phyloP scores from a whole-genome alignment of 176 grass and related monocot genomes.

The Zoysia japonica region DNA sequence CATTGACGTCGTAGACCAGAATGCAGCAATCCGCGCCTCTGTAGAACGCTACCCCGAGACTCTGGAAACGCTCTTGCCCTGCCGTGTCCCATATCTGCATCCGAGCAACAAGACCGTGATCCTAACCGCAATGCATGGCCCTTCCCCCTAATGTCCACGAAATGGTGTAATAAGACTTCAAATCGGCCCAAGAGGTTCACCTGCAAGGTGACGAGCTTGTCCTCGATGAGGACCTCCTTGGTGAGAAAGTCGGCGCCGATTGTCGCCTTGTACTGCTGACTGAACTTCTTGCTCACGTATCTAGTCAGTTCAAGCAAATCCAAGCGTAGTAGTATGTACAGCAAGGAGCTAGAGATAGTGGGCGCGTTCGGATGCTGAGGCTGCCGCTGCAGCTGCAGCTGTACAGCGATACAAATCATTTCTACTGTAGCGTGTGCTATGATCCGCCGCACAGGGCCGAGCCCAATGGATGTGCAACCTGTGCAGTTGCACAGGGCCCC shows the following conservation, averaged over 20 bases:
- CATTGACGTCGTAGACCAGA: slow-evolving; percentile 96
- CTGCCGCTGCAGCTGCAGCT: no score
- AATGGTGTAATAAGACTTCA: slow-evolving; percentile 9
- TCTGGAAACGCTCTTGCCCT: slow-evolving; percentile 98
- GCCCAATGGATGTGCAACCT: no score
- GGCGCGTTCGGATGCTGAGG: no score
- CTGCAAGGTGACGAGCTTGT: slow-evolving; percentile 92
- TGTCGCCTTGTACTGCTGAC: slow-evolving; percentile 94
- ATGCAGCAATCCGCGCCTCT: slow-evolving; percentile 93
- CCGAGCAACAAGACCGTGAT: neutral
- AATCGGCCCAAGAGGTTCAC: slow-evolving; percentile 30
- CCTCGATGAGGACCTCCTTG: slow-evolving; percentile 87
- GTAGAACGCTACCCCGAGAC: slow-evolving; percentile 95
- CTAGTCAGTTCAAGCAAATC: slow-evolving; percentile 48
- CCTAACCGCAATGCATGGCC: neutral
- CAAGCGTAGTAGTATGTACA: neutral
- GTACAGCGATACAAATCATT: no score
- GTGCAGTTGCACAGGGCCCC: no score
- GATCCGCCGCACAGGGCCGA: no score
- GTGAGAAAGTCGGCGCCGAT: slow-evolving; percentile 98
- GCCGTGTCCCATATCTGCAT: slow-evolving; percentile 96
- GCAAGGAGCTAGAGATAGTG: neutral
- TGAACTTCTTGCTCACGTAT: slow-evolving; percentile 97
- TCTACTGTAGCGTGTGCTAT: no score
- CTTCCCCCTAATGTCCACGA: neutral